These are phyloP conservation scores for Scutellaria barbata DNA, from an alignment of 257 asterid genomes.

Conservation along the genomic window DNA sequence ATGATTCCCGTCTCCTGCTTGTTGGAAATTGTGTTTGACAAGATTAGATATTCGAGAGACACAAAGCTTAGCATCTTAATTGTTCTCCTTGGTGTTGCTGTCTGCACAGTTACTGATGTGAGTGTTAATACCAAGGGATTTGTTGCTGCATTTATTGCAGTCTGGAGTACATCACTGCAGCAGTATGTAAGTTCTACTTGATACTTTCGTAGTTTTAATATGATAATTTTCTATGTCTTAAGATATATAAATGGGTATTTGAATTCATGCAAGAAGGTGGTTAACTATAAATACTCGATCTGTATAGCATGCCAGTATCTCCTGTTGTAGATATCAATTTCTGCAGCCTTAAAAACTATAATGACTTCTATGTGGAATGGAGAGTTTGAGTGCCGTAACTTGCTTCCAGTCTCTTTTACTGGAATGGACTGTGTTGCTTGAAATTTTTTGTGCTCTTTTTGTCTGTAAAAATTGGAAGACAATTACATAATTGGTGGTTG, in stretches of 20 bases:
- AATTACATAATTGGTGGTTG: constrained; percentile 28
- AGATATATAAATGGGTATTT: constrained; percentile 1
- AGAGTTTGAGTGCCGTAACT: constrained; percentile 27
- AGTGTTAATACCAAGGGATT: constrained; percentile 91
- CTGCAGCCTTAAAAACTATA: constrained; percentile 21
- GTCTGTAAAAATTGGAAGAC: constrained; percentile 30
- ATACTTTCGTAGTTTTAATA: constrained; percentile 18
- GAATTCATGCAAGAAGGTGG: constrained; percentile 25
- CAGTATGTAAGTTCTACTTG: constrained; percentile 79
- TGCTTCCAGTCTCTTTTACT: constrained; percentile 9
- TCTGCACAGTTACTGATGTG: constrained; percentile 92
- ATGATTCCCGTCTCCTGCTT: constrained; percentile 98
- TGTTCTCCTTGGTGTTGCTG: constrained; percentile 93
- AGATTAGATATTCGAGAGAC: constrained; percentile 86
- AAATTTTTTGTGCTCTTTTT: constrained; percentile 1
- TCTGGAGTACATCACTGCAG: constrained; percentile 92
- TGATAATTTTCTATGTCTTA: constrained; percentile 8
- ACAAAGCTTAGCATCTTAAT: constrained; percentile 85
- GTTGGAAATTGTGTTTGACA: constrained; percentile 83
- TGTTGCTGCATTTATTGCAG: constrained; percentile 90
- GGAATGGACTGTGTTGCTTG: background rate
- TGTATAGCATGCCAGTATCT: background rate
- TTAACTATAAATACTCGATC: constrained; percentile 11
- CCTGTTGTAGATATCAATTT: constrained; percentile 15
- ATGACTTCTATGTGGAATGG: constrained; percentile 11